A percentile compares a stretch with the other conserved stretches of the same genome.
Evolutionary conservation across 495 filamentous ascomycete genomes (phyloP).

Genomic region (Hypoxylon subgilvum): DNA sequence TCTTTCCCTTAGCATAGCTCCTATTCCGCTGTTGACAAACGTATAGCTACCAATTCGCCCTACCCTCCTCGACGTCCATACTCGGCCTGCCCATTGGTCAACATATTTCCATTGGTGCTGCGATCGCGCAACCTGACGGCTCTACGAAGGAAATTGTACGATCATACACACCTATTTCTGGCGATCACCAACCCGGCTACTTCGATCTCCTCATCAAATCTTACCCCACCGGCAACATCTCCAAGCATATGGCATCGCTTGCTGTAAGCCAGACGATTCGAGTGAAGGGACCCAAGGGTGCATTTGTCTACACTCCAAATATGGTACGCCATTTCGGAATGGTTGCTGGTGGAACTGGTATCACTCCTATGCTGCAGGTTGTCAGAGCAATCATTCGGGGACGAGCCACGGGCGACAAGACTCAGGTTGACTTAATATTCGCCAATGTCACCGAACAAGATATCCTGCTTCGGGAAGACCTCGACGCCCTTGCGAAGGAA

Average conservation of each 20-base stretch:
- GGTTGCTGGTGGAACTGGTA: slow-evolving; percentile 96
- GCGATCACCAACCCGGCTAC: slow-evolving; percentile 88
- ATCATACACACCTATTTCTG: slow-evolving; percentile 95
- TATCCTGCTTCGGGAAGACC: slow-evolving; percentile 88
- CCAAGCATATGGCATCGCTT: slow-evolving; percentile 82
- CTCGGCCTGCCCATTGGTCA: slow-evolving; percentile 97
- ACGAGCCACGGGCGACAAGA: slow-evolving; percentile 77
- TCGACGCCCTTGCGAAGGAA: slow-evolving; percentile 76
- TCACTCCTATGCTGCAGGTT: slow-evolving; percentile 97
- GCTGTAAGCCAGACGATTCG: slow-evolving; percentile 85
- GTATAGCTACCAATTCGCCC: slow-evolving; percentile 83
- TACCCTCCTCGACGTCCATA: slow-evolving; percentile 77
- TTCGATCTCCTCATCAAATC: slow-evolving; percentile 98
- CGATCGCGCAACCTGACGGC: slow-evolving; percentile 66
- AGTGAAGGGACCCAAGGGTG: slow-evolving; percentile 90
- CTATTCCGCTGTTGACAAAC: slow-evolving; percentile 8
- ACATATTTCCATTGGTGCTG: slow-evolving; percentile 93
- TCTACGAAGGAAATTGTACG: slow-evolving; percentile 86
- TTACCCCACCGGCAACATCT: slow-evolving; percentile 96
- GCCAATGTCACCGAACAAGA: slow-evolving; percentile 94
- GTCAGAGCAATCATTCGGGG: slow-evolving; percentile 88
- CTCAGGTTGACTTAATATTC: slow-evolving; percentile 91
- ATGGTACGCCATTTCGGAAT: slow-evolving; percentile 94
- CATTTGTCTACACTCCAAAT: slow-evolving; percentile 94
- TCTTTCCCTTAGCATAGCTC: neutral